phyloP scores from a whole-genome alignment of 257 asterid genomes.

The Hygrophila difformis region DNA sequence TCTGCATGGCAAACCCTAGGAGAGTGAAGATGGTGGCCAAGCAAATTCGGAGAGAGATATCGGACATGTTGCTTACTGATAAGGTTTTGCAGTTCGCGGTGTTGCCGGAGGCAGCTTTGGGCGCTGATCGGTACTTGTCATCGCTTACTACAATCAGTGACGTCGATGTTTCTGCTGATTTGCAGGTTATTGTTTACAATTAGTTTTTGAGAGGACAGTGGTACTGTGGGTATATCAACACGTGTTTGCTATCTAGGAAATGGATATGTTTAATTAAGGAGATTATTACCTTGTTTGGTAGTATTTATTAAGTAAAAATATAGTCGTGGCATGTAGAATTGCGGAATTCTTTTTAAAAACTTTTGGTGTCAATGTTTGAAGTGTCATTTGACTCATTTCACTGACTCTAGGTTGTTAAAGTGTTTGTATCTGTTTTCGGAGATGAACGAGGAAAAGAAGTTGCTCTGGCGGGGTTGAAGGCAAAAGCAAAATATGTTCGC shows the following conservation, averaged over 20 bases:
- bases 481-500: constrained; percentile 91
- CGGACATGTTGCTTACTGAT: constrained; percentile 84
- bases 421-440: constrained; percentile 91
- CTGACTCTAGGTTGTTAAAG: constrained; percentile 76
- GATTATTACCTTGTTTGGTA: background rate
- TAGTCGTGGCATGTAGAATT: background rate
- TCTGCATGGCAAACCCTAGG: constrained; percentile 94
- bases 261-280: no score
- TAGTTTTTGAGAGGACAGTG: no score
- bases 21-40: constrained; percentile 97
- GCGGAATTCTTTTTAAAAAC: constrained; percentile 1
- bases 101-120: constrained; percentile 92
- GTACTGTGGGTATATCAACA: no score
- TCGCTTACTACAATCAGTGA: constrained; percentile 90
- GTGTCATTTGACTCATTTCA: background rate
- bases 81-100: constrained; percentile 87
- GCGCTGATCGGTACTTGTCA: constrained; percentile 90
- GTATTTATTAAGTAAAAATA: background rate
- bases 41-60: constrained; percentile 85
- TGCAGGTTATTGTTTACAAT: constrained; percentile 66
- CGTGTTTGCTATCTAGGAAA: no score
- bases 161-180: constrained; percentile 84
- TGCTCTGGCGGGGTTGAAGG: constrained; percentile 82
- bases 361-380: no score
- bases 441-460: constrained; percentile 98